Base-by-base conservation (phyloP, 768 basidiomycete genomes). In the Tephrocybe sp. region DNA sequence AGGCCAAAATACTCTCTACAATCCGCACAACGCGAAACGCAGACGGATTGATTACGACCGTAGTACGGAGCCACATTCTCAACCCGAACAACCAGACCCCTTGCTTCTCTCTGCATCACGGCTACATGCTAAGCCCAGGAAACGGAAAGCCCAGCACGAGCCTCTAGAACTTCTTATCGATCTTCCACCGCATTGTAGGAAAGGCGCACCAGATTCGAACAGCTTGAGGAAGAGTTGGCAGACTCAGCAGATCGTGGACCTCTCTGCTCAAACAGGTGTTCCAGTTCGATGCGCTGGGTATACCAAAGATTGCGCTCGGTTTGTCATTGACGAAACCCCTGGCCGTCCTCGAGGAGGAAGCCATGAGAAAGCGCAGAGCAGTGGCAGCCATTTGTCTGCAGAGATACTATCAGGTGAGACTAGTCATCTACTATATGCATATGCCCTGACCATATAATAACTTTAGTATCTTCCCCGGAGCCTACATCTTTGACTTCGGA, bases 121-220 rank as follows among this genome's bases (percentile, higher is more conserved):
- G 24, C 36, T 28, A 17, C 47, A 26, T 24, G n/a, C 17, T 38
- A 42, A 24, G 34, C 9, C 34, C 12, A 33, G 26, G 20, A 36
- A 45, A 32, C 34, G 37, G 2, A 48, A 28, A 32, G 26, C 32
- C 28, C 34, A 51, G 4, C 30, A 21, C 12, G 44, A 54, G 32
- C 42, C 47, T 33, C 21, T 51, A 7, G 57, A 52, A 25, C 30
- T 48, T n/a, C 7, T 49, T 3, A 40, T 58, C 18, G 47, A 56
- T 24, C 5, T 48, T n/a, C 55, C 47, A 7, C 48, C 48, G 18
- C 24, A 50, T 10, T 52, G 47, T 25, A 58, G 39, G 47, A 50
- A 55, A 39, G 44, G 47, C n/a, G 38, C 36, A 17, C 44, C 47
- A 25, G 44, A 46, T 44, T 42, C 24, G 40, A 50, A 47, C 0